Percentiles rank a stretch among this genome's conserved stretches.
Conservation (phyloP, 371 early-diverging fungal species). For the Rhizopus delemar region DNA sequence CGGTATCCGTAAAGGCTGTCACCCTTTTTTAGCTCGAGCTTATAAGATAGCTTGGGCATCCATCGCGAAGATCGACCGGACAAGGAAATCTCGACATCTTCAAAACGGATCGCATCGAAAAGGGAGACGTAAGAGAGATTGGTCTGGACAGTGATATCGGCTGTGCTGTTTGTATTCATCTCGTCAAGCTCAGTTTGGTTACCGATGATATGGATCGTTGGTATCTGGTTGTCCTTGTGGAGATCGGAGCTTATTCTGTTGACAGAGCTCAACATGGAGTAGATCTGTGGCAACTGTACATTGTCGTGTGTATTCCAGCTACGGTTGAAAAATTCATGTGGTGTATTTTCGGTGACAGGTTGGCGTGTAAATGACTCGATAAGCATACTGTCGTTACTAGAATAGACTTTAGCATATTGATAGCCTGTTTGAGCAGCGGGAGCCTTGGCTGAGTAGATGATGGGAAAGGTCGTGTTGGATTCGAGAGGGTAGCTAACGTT, state of each 20-base stretch:
- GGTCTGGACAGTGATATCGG: slow-evolving; percentile 9
- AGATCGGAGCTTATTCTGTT: slow-evolving; percentile 13
- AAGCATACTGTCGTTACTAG: background rate
- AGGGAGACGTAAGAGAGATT: slow-evolving; percentile 31
- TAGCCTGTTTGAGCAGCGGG: slow-evolving; percentile 16
- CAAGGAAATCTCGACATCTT: slow-evolving; percentile 17
- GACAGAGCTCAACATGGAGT: slow-evolving; percentile 3
- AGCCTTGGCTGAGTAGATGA: slow-evolving; percentile 17
- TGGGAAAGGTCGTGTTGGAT: background rate
- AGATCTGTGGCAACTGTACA: slow-evolving; percentile 1
- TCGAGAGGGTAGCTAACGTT: slow-evolving; percentile 7
- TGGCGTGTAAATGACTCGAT: slow-evolving; percentile 14
- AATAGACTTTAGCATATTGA: slow-evolving; percentile 13
- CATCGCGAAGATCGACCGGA: slow-evolving; percentile 31
- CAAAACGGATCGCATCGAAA: slow-evolving; percentile 1
- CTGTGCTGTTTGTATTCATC: slow-evolving; percentile 24
- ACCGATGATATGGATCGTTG: slow-evolving; percentile 25
- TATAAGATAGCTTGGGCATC: slow-evolving; percentile 28
- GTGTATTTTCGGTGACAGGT: slow-evolving; percentile 14
- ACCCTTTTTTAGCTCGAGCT: slow-evolving; percentile 29
- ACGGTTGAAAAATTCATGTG: slow-evolving; percentile 24
- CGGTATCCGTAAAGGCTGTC: slow-evolving; percentile 29
- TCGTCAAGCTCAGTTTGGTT: slow-evolving; percentile 10
- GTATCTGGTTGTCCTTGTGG: slow-evolving; percentile 17
- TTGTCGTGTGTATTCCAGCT: slow-evolving; percentile 10